Base-by-base conservation (phyloP, 2,329 filamentous ascomycete genomes). In the Talaromyces sp. region DNA sequence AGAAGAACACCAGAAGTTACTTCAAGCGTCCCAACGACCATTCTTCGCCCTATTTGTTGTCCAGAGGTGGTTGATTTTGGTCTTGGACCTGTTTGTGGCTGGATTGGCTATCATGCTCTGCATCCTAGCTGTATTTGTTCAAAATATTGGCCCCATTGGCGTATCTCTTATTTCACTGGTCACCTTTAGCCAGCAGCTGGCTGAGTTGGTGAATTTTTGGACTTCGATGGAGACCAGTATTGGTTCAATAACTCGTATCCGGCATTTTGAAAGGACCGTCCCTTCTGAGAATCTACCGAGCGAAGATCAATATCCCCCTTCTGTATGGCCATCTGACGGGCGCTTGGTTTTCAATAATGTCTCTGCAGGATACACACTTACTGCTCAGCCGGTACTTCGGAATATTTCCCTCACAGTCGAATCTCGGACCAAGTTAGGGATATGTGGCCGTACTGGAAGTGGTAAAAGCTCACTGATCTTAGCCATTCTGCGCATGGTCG, bases 141-240 rank as follows among this genome's bases (percentile, higher is more conserved):
- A 78, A 43, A 78, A 77, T 58, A 77, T 81, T 4, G 82, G 82
- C 33, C 81, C 80, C 52, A 78, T 85, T 14, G 84, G 84, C 64
- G 77, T 86, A 8, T 83, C 83, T 0, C 72, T 87, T 11, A 72
- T 85, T 19, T 84, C 84, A 60, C 78, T 86, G 35, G 80, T 86
- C 22, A 73, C 79, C 27, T 85, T 87, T 72, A 85, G 81, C 50
- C 77, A 82, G 50, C 80, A 77, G 60, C 76, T 87, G 64, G 82
- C 82, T 60, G 71, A 81, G 6, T 71, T 85, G n/a, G 76, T 85
- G 8, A 77, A 77, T 24, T 81, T 78, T 59, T 88, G 84, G 84
- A 87, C 85, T 0, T 78, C 79, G 43, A 74, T 88, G 14, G 86
- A 88, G 68, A 87, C 84, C 0, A 81, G 82, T 39, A 81, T 88